Evolutionary conservation across 345 rosid species (phyloP).

Genomic region (Lepidium aucheri): DNA sequence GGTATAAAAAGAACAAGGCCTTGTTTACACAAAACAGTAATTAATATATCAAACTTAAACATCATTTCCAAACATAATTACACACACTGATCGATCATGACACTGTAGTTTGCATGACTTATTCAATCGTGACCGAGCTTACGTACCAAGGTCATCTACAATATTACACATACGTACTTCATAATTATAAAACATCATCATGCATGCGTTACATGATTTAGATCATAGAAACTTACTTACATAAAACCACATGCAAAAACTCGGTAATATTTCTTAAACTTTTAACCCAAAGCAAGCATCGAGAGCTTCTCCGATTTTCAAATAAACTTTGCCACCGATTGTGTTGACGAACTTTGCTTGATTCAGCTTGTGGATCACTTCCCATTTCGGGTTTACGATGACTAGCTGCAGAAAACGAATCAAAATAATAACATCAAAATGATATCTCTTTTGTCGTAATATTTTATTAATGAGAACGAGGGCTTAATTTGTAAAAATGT

Average conservation of each 20-base stretch:
- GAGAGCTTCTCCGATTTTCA: conserved; percentile 65
- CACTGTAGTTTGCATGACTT: conserved; percentile 14
- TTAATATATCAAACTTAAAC: not conserved
- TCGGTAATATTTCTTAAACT: conserved; percentile 8
- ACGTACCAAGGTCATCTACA: conserved; percentile 16
- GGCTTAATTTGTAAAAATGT: not conserved
- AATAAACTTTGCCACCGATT: conserved; percentile 57
- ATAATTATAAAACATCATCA: conserved; percentile 16
- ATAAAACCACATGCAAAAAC: conserved; percentile 11
- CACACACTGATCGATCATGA: conserved; percentile 14
- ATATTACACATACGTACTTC: not conserved
- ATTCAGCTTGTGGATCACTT: conserved; percentile 76
- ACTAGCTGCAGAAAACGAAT: conserved; percentile 40
- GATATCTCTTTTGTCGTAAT: not conserved
- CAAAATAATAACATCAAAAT: too few relatives aligned
- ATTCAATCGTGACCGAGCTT: conserved; percentile 8
- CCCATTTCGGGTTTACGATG: conserved; percentile 72
- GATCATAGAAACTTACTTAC: not conserved
- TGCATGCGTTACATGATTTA: not conserved
- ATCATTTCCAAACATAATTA: not conserved
- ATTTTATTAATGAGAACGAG: not conserved
- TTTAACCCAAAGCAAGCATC: conserved; percentile 39
- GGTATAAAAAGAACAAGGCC: too few relatives aligned
- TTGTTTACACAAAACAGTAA: too few relatives aligned
- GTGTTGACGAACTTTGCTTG: conserved; percentile 41